Evolutionary conservation across 345 rosid species (phyloP).

Genomic region (Kernera saxatilis): DNA sequence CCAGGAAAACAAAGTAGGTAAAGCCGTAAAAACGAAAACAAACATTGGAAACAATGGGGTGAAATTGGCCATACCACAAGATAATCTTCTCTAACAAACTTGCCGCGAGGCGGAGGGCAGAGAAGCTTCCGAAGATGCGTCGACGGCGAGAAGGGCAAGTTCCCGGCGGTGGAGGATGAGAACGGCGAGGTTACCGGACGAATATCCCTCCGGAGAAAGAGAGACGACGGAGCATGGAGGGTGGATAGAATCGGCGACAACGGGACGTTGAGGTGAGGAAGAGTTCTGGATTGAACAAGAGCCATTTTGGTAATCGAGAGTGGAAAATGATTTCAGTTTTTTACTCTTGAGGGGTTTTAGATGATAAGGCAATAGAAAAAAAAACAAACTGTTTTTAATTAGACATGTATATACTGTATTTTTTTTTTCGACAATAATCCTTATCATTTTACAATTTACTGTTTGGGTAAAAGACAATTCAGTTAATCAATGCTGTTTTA

Average conservation of each 20-base stretch:
- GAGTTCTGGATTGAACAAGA: constrained; percentile 41
- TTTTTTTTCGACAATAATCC: background rate
- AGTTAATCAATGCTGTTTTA: background rate
- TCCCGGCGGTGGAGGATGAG: constrained; percentile 25
- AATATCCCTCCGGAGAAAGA: constrained; percentile 9
- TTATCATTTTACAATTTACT: background rate
- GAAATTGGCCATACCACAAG: constrained; percentile 56
- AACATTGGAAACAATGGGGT: background rate
- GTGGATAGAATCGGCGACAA: constrained; percentile 29
- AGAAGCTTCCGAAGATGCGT: constrained; percentile 50
- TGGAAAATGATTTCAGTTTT: constrained; percentile 1
- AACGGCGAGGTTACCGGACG: constrained; percentile 27
- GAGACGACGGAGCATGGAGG: constrained; percentile 29
- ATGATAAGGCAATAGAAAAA: constrained; percentile 17
- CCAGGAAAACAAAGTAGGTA: background rate
- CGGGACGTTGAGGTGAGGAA: background rate
- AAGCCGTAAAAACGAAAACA: background rate
- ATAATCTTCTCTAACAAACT: constrained; percentile 73
- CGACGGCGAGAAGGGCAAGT: constrained; percentile 39
- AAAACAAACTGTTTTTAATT: background rate
- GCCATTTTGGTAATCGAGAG: constrained; percentile 38
- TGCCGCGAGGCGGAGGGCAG: constrained; percentile 71
- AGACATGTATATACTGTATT: background rate
- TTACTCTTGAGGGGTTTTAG: background rate
- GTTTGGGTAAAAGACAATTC: background rate